Conservation (phyloP, 1,284 basidiomycete genomes). For the Sanghuangporus sanghuang region DNA sequence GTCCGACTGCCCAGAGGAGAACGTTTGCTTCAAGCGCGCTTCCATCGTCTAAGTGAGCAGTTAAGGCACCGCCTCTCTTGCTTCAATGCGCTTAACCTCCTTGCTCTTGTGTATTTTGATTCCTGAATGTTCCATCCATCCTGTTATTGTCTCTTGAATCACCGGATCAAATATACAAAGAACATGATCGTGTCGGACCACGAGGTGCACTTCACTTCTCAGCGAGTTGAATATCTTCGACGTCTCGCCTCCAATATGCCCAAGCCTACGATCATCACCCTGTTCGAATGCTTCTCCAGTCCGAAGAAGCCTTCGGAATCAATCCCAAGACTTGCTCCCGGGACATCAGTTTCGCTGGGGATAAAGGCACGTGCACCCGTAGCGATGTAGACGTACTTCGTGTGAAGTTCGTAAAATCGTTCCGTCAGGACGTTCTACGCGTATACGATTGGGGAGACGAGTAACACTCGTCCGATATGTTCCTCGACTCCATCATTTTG, state of each 20-base stretch:
- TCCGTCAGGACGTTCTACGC: constrained; percentile 63
- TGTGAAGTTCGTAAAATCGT: constrained; percentile 65
- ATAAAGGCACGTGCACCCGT: constrained; percentile 83
- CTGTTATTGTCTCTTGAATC: constrained; percentile 82
- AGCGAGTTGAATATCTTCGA: constrained; percentile 86
- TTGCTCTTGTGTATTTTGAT: constrained; percentile 81
- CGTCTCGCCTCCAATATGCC: constrained; percentile 96
- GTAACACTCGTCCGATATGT: constrained; percentile 75
- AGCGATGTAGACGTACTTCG: constrained; percentile 79
- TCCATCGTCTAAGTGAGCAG: constrained; percentile 66
- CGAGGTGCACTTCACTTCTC: constrained; percentile 85
- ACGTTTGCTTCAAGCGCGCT: constrained; percentile 81
- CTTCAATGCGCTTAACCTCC: constrained; percentile 75
- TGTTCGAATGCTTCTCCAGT: constrained; percentile 84
- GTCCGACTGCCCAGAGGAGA: constrained; percentile 94
- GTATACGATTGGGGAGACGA: constrained; percentile 63
- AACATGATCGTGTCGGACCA: constrained; percentile 88
- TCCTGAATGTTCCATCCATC: constrained; percentile 93
- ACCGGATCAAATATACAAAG: constrained; percentile 91
- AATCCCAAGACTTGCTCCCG: constrained; percentile 88
- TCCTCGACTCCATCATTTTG: constrained; percentile 87
- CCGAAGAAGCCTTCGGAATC: constrained; percentile 97
- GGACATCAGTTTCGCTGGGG: constrained; percentile 78
- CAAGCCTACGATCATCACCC: constrained; percentile 94
- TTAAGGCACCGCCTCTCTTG: constrained; percentile 55